Percentiles rank a stretch among this genome's conserved stretches.
These are phyloP conservation scores for Apiospora kogelbergensis DNA, from an alignment of 2,329 filamentous ascomycete genomes.

Conservation along the genomic window DNA sequence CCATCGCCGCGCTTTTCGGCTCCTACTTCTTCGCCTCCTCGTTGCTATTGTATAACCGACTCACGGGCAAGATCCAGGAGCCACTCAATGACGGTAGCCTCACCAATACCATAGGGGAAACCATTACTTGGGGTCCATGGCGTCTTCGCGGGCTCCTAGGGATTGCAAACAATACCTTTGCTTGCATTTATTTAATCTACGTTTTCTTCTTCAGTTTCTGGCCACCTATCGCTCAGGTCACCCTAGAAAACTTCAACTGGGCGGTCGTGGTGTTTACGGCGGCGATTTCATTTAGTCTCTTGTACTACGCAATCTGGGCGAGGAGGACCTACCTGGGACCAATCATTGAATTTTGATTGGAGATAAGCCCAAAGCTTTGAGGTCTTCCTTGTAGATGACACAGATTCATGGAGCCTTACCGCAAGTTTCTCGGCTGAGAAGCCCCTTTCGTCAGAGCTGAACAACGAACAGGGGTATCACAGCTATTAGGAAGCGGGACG, in stretches of 20 bases:
- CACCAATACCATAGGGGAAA: background rate
- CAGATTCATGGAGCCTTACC: background rate
- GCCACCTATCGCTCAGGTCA: background rate
- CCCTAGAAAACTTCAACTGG: background rate
- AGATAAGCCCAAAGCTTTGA: background rate
- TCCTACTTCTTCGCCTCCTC: background rate
- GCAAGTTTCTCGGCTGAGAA: too few species aligned
- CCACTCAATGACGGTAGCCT: background rate
- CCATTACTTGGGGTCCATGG: background rate
- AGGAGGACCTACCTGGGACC: background rate
- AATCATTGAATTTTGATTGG: background rate
- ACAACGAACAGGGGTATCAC: too few species aligned
- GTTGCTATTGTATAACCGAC: background rate
- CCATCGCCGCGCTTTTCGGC: background rate
- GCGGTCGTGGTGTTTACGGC: background rate
- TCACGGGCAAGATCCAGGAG: background rate
- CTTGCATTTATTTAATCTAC: background rate
- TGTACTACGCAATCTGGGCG: background rate
- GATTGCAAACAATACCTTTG: background rate
- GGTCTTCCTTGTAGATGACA: too few species aligned
- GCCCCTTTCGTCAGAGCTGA: too few species aligned
- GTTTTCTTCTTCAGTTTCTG: background rate
- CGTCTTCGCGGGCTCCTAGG: background rate
- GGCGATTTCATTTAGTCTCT: background rate
- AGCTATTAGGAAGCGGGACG: too few species aligned